phyloP scores from a whole-genome alignment of 345 rosid species.

The Firmiana major region DNA sequence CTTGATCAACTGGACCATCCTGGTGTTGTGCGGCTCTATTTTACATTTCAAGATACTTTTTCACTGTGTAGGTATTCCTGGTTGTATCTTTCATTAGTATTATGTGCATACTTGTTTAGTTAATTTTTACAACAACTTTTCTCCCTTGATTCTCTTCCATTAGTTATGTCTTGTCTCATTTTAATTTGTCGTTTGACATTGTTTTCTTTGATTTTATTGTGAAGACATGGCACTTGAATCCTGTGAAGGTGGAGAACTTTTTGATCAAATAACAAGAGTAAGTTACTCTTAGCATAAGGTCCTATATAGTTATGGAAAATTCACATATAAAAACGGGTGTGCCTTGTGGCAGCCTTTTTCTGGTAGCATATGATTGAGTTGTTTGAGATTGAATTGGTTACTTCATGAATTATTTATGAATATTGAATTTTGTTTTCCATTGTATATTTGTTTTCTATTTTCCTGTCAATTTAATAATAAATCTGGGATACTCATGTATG shows the following conservation, averaged over 20 bases:
- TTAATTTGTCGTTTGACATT: constrained; percentile 21
- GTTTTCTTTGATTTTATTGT: constrained; percentile 28
- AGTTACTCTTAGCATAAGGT: constrained; percentile 23
- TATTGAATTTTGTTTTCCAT: neutral
- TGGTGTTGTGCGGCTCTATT: constrained; percentile 80
- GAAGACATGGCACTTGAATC: constrained; percentile 98
- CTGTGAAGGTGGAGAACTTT: constrained; percentile 95
- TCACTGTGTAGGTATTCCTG: constrained; percentile 72
- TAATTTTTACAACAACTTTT: neutral
- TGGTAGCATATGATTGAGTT: constrained; percentile 1
- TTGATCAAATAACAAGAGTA: constrained; percentile 95
- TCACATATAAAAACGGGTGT: neutral
- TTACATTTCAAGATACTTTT: constrained; percentile 86
- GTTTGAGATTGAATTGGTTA: neutral
- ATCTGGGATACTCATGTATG: neutral
- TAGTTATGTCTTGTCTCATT: constrained; percentile 5
- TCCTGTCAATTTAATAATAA: neutral
- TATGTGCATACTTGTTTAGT: neutral
- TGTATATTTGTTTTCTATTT: neutral
- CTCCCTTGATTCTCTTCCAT: constrained; percentile 8
- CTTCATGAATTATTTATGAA: neutral
- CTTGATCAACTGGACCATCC: constrained; percentile 98
- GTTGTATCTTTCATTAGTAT: constrained; percentile 9
- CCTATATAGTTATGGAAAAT: constrained; percentile 3
- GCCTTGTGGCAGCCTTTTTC: neutral